Conservation (phyloP, 73 alveolate genomes). For the Urostyla sp. region DNA sequence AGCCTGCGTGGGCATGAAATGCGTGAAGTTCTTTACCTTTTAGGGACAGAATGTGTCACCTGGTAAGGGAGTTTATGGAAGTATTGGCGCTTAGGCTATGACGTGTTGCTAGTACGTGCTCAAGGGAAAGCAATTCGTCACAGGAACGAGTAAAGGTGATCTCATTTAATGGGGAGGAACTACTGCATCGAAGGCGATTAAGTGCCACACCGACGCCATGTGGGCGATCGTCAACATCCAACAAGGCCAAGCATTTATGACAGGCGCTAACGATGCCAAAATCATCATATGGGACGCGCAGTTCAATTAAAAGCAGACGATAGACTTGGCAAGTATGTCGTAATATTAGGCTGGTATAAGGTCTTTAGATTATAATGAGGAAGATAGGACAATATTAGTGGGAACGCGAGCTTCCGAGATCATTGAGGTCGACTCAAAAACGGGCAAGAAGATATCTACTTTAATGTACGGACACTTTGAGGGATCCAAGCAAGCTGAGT, state of each 20-base stretch:
- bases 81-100: slow-evolving; percentile 65
- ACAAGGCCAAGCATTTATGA: slow-evolving; percentile 61
- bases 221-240: slow-evolving; percentile 70
- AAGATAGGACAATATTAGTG: slow-evolving; percentile 75
- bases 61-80: slow-evolving; percentile 89
- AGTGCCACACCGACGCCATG: slow-evolving; percentile 81
- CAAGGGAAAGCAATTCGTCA: slow-evolving; percentile 28
- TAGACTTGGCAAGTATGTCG: slow-evolving; percentile 79
- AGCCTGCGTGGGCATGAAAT: slow-evolving; percentile 94
- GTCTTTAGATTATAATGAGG: slow-evolving; percentile 81
- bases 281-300: slow-evolving; percentile 81
- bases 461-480: slow-evolving; percentile 94
- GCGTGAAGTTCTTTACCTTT: slow-evolving; percentile 92
- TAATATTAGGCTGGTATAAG: slow-evolving; percentile 87
- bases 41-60: slow-evolving; percentile 89
- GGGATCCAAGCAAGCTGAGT: slow-evolving; percentile 81
- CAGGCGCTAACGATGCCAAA: slow-evolving; percentile 97
- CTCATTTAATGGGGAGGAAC: slow-evolving; percentile 80
- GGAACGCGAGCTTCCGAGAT: slow-evolving; percentile 98
- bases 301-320: slow-evolving; percentile 49
- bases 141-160: slow-evolving; percentile 85
- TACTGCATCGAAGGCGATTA: slow-evolving; percentile 69
- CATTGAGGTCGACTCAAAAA: slow-evolving; percentile 73
- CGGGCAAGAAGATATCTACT: slow-evolving; percentile 40
- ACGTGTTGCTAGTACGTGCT: slow-evolving; percentile 44